Evolutionary conservation across 2,329 filamentous ascomycete genomes (phyloP).

Genomic region (Pseudogymnoascus sp.): DNA sequence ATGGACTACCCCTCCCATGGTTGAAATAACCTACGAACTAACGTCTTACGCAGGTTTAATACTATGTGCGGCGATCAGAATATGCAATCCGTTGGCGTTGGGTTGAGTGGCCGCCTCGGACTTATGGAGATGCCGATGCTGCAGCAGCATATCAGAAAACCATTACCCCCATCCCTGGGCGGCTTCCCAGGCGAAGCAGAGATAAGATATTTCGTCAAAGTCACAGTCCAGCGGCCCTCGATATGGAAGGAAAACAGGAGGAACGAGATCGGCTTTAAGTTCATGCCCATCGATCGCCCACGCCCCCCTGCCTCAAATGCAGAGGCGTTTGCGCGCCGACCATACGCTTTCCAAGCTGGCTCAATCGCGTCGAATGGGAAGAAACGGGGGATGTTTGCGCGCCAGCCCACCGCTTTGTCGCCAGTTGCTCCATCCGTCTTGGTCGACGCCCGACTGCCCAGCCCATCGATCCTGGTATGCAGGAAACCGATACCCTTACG

Average conservation of each 20-base stretch:
- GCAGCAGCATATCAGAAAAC: slow-evolving; percentile 68
- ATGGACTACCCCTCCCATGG: background rate
- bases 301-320: slow-evolving; percentile 57
- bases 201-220: slow-evolving; percentile 90
- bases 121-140: slow-evolving; percentile 54
- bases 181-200: slow-evolving; percentile 81
- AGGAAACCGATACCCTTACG: slow-evolving; percentile 77
- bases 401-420: slow-evolving; percentile 23
- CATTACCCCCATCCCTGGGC: slow-evolving; percentile 80
- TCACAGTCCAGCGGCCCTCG: slow-evolving; percentile 81
- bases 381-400: slow-evolving; percentile 24
- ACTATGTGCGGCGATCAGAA: slow-evolving; percentile 47
- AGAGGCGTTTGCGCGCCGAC: slow-evolving; percentile 76
- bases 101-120: slow-evolving; percentile 47
- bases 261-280: slow-evolving; percentile 61
- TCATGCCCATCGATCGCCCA: slow-evolving; percentile 87
- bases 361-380: slow-evolving; percentile 22
- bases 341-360: slow-evolving; percentile 45
- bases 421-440: slow-evolving; percentile 62
- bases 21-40: slow-evolving; percentile 14
- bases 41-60: slow-evolving; percentile 44
- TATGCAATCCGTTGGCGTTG: slow-evolving; percentile 46
- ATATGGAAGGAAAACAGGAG: slow-evolving; percentile 88
- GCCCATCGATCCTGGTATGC: slow-evolving; percentile 81
- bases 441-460: slow-evolving; percentile 67